These are phyloP conservation scores for Lecanicillium sp. DNA, from an alignment of 2,329 filamentous ascomycete genomes.

Conservation along the genomic window DNA sequence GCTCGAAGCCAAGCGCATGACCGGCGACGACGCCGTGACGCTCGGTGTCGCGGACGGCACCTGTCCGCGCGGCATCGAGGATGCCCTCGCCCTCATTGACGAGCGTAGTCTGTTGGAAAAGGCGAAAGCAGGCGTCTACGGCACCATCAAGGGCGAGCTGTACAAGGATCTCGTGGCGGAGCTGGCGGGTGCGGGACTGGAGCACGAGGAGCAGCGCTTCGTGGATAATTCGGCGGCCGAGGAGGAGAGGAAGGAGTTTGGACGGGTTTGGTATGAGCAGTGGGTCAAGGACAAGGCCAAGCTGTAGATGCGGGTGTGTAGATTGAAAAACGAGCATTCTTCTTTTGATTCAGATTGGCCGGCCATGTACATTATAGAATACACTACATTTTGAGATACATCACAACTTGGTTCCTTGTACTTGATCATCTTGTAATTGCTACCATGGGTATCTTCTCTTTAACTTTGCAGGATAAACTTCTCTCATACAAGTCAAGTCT, in stretches of 20 bases:
- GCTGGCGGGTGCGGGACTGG: conserved; percentile 44
- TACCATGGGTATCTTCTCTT: too few species aligned
- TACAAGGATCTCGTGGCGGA: conserved; percentile 57
- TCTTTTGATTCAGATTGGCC: too few species aligned
- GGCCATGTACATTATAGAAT: too few species aligned
- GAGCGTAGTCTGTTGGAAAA: conserved; percentile 54
- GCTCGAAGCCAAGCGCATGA: conserved; percentile 65
- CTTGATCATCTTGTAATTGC: too few species aligned
- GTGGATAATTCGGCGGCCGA: conserved; percentile 31
- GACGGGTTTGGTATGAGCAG: conserved; percentile 40
- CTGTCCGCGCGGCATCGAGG: conserved; percentile 49
- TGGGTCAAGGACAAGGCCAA: conserved; percentile 33
- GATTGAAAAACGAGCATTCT: neutral
- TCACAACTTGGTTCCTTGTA: too few species aligned
- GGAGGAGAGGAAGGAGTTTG: conserved; percentile 33
- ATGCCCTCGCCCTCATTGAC: conserved; percentile 51
- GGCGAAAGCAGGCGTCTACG: conserved; percentile 59
- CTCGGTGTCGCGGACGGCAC: conserved; percentile 62
- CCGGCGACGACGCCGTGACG: conserved; percentile 53
- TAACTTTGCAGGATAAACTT: too few species aligned
- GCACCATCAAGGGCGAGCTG: conserved; percentile 67
- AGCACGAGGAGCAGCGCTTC: conserved; percentile 41
- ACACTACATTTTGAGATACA: too few species aligned
- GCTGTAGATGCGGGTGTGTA: conserved; percentile 18
- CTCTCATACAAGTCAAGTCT: neutral